Evolutionary conservation across 768 basidiomycete species (phyloP), one percentile per base, ranked within the genome.

Genomic region (Tulasnella sp.): DNA sequence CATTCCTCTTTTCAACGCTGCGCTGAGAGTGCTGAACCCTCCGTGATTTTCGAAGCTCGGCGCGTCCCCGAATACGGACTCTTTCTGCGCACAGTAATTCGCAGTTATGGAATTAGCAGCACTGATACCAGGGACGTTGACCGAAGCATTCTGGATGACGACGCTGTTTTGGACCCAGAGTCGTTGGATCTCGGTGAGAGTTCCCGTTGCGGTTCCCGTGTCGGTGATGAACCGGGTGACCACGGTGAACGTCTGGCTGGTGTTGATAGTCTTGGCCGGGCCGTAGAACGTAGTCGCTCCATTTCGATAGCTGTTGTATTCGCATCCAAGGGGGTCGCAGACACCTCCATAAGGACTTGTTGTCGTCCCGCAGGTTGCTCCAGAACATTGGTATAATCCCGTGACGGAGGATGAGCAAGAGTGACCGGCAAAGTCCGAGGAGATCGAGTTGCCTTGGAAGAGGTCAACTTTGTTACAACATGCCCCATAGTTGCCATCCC

Each of bases 91-190:
- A 82, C 87, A 88, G 84, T 84, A 88, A 52, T 80, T 79, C 76
- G 85, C 84, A 78, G 85, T 87, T 84, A 89, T 84, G 71, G 86
- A 86, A 83, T 87, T 83, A 80, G 78, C 1, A 11, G 69, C 7
- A 25, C 12, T 39, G 1, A 17, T 14, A 11, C 69, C 69, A 22
- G 69, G 17, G 36, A 71, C 37, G 14, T 22, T 31, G 29, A 38
- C 1, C 37, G 38, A 25, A 36, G 7, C 38, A 45, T 71, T 71
- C 42, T 71, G 69, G 7, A 71, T 71, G 69, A 71, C 7, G 6
- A 14, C 69, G 29, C 36, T 36, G 37, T 71, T 71, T 71, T 71
- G 69, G 19, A 71, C 15, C 38, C 42, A 71, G 22, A 71, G 42
- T 1, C 69, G 69, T 39, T 36, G 69, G 19, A 71, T 74, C 54